Base-by-base conservation (phyloP, 73 alveolate species). In the Strombidium stylifer region DNA sequence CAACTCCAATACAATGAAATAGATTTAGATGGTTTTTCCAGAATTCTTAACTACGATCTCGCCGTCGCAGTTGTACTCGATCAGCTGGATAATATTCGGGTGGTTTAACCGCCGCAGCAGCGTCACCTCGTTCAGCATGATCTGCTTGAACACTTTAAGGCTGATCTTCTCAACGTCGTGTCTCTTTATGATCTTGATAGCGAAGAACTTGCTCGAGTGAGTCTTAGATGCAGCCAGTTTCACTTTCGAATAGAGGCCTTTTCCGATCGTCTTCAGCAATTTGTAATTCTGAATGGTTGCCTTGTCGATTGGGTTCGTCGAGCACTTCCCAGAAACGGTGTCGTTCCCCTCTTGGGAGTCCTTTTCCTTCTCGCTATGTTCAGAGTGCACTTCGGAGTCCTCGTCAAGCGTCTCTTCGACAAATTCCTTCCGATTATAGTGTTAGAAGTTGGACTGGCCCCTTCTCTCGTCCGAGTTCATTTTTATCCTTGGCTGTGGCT, bases 1-100 rank as follows among this genome's bases (percentile, higher is more conserved):
- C 8, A 56, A 31, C 49, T 71, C 84, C 4, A 71, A 69, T 4
- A 71, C 84, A 0, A 71, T 65, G 34, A 59, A 71, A 36, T 57
- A 48, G n/a, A 71, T 75, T n/a, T 71, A 35, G 11, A 36, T 71
- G 2, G 66, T 48, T 16, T 42, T 28, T 16, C 84, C 84, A 41
- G 49, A 32, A 6, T 53, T 58, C 15, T 57, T 56, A 14, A 56
- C 40, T 10, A 60, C 31, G 2, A 55, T 24, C 32, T 34, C 70
- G 23, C 84, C 84, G 2, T 71, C 75, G 41, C 75, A 71, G 37
- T 71, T 71, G 57, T 16, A 71, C 26, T 71, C 84, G 0, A 71
- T 51, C 11, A 71, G 61, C 30, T 58, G 56, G 15, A 71, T 71
- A 10, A 71, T 71, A 32, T 57, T 71, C 3, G 71, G 49, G 32